These are phyloP conservation scores for Thuja plicata DNA, from an alignment of 83 land plant genomes.

Conservation along the genomic window DNA sequence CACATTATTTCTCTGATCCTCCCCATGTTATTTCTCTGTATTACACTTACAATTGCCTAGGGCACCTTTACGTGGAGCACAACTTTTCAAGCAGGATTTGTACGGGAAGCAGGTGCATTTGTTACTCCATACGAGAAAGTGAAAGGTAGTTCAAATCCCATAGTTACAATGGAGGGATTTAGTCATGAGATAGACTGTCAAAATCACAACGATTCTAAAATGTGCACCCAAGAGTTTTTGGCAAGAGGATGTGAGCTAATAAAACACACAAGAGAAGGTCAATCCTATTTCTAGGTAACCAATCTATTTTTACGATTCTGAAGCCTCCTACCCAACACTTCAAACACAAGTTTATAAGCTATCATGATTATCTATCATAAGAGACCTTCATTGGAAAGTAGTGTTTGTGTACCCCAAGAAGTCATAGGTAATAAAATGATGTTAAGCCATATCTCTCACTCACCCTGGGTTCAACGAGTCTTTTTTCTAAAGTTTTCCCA, in stretches of 20 bases:
- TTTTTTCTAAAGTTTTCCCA: no score
- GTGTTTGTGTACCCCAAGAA: conserved; percentile 63
- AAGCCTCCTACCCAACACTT: background rate
- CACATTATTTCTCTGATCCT: no score
- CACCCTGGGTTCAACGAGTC: no score
- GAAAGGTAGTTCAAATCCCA: conserved; percentile 8
- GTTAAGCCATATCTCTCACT: no score
- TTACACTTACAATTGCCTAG: no score
- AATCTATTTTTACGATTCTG: no score
- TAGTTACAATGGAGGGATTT: background rate
- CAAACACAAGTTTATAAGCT: background rate
- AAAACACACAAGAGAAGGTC: conserved; percentile 43
- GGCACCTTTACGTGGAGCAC: conserved; percentile 58
- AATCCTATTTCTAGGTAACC: background rate
- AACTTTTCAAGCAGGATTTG: conserved; percentile 46
- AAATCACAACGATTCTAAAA: conserved; percentile 15
- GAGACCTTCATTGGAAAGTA: conserved; percentile 42
- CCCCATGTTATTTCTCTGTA: no score
- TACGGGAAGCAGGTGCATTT: conserved; percentile 45
- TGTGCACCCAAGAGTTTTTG: conserved; percentile 14
- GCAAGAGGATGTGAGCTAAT: conserved; percentile 27
- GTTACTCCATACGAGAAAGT: conserved; percentile 45
- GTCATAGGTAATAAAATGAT: conserved; percentile 33
- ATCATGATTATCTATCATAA: conserved; percentile 21
- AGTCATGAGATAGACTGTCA: background rate